These are phyloP conservation scores for Neltuma alba DNA, from an alignment of 306 rosid genomes.

Conservation along the genomic window DNA sequence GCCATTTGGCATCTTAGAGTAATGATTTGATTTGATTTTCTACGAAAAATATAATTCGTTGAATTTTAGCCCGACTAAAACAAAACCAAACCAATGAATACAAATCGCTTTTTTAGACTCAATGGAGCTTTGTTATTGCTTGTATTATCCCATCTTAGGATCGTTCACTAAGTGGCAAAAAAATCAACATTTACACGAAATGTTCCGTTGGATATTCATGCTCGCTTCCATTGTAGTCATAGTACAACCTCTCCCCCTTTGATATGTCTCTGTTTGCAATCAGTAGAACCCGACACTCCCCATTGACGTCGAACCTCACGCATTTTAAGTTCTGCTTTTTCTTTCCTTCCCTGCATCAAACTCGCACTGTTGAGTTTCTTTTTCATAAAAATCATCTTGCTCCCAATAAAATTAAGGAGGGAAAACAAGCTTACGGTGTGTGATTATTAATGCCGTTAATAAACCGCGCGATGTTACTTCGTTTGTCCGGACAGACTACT, in stretches of 20 bases:
- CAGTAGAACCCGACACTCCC: slow-evolving; percentile 79
- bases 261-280: slow-evolving; percentile 85
- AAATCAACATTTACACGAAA: slow-evolving; percentile 51
- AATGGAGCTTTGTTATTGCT: neutral
- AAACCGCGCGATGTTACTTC: slow-evolving; percentile 88
- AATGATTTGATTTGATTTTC: too few relatives aligned
- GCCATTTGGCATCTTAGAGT: too few relatives aligned
- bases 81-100: neutral
- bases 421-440: slow-evolving; percentile 66
- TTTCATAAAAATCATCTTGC: neutral
- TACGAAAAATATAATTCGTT: too few relatives aligned
- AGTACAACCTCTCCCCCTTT: slow-evolving; percentile 91
- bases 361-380: neutral
- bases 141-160: neutral
- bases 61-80: neutral
- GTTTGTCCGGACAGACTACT: slow-evolving; percentile 90
- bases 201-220: slow-evolving; percentile 95
- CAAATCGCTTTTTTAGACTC: slow-evolving; percentile 12
- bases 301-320: slow-evolving; percentile 74
- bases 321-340: slow-evolving; percentile 92
- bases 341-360: slow-evolving; percentile 75
- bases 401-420: neutral
- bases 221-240: slow-evolving; percentile 88
- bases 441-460: slow-evolving; percentile 94
- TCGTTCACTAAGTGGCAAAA: neutral